Evolutionary conservation across 2,329 filamentous ascomycete genomes (phyloP).

Genomic region (Ceratocystis diversiconidia): DNA sequence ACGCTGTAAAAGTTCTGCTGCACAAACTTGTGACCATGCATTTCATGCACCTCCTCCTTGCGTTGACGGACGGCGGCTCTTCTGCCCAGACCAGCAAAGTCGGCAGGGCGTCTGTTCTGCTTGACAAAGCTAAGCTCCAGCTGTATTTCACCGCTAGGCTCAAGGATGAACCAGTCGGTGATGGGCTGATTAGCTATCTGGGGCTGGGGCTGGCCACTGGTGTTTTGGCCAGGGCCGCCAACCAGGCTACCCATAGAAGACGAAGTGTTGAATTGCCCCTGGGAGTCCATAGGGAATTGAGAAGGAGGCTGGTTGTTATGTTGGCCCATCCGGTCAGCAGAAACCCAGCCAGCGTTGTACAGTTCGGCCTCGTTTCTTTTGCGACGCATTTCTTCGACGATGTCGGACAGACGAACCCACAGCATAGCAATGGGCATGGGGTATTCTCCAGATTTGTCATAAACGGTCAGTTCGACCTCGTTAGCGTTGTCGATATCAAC

Average conservation of each 20-base stretch:
- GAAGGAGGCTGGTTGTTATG: conserved; percentile 31
- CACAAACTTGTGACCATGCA: conserved; percentile 98
- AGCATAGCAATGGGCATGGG: conserved; percentile 86
- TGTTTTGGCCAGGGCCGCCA: conserved; percentile 25
- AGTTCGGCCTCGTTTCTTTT: conserved; percentile 96
- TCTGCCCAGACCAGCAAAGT: conserved; percentile 80
- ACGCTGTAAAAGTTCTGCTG: conserved; percentile 99
- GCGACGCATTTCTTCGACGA: conserved; percentile 90
- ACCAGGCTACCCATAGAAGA: conserved; percentile 23
- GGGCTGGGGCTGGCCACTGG: conserved; percentile 27
- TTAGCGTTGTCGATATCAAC: conserved; percentile 97
- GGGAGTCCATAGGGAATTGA: conserved; percentile 45
- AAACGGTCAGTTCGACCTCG: conserved; percentile 93
- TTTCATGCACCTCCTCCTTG: conserved; percentile 96
- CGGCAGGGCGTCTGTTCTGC: conserved; percentile 68
- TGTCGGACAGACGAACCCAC: conserved; percentile 93
- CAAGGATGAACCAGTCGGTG: conserved; percentile 92
- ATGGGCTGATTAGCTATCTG: conserved; percentile 49
- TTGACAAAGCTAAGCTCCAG: conserved; percentile 86
- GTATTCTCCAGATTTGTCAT: conserved; percentile 85
- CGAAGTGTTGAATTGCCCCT: conserved; percentile 24
- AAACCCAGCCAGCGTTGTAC: conserved; percentile 90
- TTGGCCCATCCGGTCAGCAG: conserved; percentile 82
- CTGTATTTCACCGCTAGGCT: conserved; percentile 85
- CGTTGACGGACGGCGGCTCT: conserved; percentile 94